Evolutionary conservation across 257 asterid species (phyloP), one percentile per base, ranked within the genome.

Genomic region (Sherardia arvensis): DNA sequence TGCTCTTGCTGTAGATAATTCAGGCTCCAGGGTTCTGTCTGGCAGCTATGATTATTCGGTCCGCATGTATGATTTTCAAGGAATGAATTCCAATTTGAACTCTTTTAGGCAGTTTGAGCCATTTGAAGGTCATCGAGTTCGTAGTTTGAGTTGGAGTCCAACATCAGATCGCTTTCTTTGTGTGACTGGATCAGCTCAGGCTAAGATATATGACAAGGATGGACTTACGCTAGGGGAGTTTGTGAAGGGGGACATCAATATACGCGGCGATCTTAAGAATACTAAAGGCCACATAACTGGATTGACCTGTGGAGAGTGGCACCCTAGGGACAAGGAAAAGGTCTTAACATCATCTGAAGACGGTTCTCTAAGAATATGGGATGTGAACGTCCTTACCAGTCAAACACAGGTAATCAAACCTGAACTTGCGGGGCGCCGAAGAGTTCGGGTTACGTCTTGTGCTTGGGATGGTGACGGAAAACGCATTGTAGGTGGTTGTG

Each of bases 391-490:
- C 81, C 84, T 89, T 63, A 85, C 76, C 69, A 85, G 95, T 84
- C 97, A 89, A 78, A 92, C 89, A 78, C 99, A 92, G 99, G 99
- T 91, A 69, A 84, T 92, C 66, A 89, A 89, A 78, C 99, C 97
- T 64, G 89, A 89, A 76, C 96, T 67, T 60, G 77, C 91, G 64
- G 79, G 93, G 81, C 95, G 85, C 53, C 97, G 97, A 70, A 85
- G 99, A 81, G 83, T 87, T 77, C 94, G 86, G 58, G 97, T 92
- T 62, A 89, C 96, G 34, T 82, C 97, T 36, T 89, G 99, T 73
- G 64, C 95, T 67, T 92, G 99, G 97, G 91, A 92, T 72, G 83
- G 85, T 70, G 97, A 92, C 56, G 97, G 99, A 66, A 89, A 87
- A 80, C 73, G 85, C 68, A 76, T 87, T 76, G 96, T 81, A 14